phyloP scores from a whole-genome alignment of 495 filamentous ascomycete species.

The Extremus antarcticus region DNA sequence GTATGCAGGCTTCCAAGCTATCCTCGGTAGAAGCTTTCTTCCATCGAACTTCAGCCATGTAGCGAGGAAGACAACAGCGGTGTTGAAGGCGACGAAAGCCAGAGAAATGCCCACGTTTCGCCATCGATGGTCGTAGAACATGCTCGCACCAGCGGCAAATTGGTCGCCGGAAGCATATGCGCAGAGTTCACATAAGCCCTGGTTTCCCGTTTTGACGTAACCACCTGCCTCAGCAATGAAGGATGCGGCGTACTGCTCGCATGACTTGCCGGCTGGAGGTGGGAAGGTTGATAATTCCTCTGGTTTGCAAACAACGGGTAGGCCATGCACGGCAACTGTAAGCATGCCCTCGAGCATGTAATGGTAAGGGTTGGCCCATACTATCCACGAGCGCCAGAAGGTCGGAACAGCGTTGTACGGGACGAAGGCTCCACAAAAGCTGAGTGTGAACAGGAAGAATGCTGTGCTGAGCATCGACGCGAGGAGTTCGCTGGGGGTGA shows the following conservation, averaged over 20 bases:
- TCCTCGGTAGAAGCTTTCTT: too few relatives aligned
- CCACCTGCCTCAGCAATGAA: conserved; percentile 21
- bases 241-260: conserved; percentile 25
- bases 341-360: conserved; percentile 31
- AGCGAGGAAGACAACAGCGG: conserved; percentile 23
- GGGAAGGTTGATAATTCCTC: conserved; percentile 31
- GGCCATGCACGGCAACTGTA: conserved; percentile 28
- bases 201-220: conserved; percentile 23
- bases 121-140: conserved; percentile 27
- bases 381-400: neutral
- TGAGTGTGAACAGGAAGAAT: conserved; percentile 49
- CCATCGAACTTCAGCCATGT: too few relatives aligned
- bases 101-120: conserved; percentile 41
- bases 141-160: conserved; percentile 25
- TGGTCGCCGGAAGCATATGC: conserved; percentile 26
- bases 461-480: conserved; percentile 47
- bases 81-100: conserved; percentile 32
- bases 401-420: conserved; percentile 33
- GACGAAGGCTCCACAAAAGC: conserved; percentile 54
- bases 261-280: conserved; percentile 24
- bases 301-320: conserved; percentile 25
- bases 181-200: conserved; percentile 26
- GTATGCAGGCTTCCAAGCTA: too few relatives aligned
- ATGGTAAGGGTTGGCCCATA: neutral
- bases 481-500: conserved; percentile 61